Percentiles rank a stretch among this genome's conserved stretches.
Conservation (phyloP, 1,284 basidiomycete genomes). For the Ceratobasidium sp. region DNA sequence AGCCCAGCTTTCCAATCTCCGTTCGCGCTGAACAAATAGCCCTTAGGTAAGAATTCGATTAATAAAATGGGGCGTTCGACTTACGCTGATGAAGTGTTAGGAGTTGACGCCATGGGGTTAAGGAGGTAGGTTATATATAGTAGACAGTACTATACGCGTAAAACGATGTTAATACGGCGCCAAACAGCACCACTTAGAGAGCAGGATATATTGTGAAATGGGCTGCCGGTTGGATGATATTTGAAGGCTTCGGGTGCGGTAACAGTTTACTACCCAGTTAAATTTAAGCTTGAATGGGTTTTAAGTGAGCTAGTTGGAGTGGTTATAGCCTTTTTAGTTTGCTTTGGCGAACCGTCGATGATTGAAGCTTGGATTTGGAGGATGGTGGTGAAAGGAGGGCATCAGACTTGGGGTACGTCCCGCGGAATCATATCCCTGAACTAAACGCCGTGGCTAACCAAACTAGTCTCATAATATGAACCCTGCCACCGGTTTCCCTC, state of each 20-base stretch:
- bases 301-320: not conserved
- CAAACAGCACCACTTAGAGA: not conserved
- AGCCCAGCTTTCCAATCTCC: conserved; percentile 80
- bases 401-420: conserved; percentile 23
- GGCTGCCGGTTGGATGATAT: not conserved
- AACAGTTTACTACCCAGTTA: not conserved
- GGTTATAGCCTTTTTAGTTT: conserved; percentile 22
- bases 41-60: not conserved
- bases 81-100: conserved; percentile 51
- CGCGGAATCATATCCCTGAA: conserved; percentile 45
- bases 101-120: conserved; percentile 58
- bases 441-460: conserved; percentile 45
- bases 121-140: not conserved
- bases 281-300: not conserved
- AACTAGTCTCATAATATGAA: not conserved
- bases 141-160: not conserved
- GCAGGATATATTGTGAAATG: not conserved
- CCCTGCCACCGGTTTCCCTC: not conserved
- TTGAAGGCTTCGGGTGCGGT: not conserved
- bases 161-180: no score
- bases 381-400: conserved; percentile 42
- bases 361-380: conserved; percentile 25
- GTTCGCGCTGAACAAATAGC: conserved; percentile 44
- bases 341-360: conserved; percentile 10
- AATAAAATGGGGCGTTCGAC: conserved; percentile 9